Percentiles rank a stretch among this genome's conserved stretches.
These are phyloP conservation scores for Annulohypoxylon bovei DNA, from an alignment of 495 filamentous ascomycete genomes.

Conservation along the genomic window DNA sequence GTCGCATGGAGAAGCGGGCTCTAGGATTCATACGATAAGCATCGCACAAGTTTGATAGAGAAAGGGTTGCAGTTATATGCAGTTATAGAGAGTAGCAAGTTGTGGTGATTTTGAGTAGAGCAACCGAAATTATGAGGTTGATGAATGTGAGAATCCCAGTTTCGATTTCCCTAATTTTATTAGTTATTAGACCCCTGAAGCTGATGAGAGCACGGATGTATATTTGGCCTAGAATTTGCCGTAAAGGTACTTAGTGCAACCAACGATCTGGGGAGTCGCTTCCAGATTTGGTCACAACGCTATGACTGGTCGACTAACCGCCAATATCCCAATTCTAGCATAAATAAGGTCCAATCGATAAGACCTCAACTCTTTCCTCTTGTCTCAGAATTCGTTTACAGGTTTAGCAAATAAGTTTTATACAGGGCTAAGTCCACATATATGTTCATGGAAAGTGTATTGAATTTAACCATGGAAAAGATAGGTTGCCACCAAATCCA, in stretches of 20 bases:
- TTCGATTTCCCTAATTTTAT: slow-evolving; percentile 38
- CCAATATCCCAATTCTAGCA: slow-evolving; percentile 26
- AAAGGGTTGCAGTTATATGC: slow-evolving; percentile 13
- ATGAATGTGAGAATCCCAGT: slow-evolving; percentile 30
- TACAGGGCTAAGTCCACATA: not conserved
- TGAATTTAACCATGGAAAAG: not conserved
- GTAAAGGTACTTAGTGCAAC: slow-evolving; percentile 19
- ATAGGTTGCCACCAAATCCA: not conserved
- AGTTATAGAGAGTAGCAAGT: not conserved
- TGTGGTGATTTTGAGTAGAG: not conserved
- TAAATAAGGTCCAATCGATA: slow-evolving; percentile 12
- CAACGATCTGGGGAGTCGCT: slow-evolving; percentile 21
- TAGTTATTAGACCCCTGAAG: slow-evolving; percentile 31
- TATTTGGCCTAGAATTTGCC: slow-evolving; percentile 1
- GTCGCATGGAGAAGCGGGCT: slow-evolving; percentile 31
- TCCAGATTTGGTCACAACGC: slow-evolving; percentile 24
- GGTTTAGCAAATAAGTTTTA: not conserved
- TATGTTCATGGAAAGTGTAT: not conserved
- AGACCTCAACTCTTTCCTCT: not conserved
- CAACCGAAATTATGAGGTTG: slow-evolving; percentile 33
- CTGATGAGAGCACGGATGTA: slow-evolving; percentile 11
- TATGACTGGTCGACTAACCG: slow-evolving; percentile 42
- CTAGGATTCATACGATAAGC: slow-evolving; percentile 7
- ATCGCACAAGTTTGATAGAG: slow-evolving; percentile 1
- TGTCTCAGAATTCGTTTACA: not conserved